Conservation (phyloP, 306 rosid genomes). For the Calophaca sinica region DNA sequence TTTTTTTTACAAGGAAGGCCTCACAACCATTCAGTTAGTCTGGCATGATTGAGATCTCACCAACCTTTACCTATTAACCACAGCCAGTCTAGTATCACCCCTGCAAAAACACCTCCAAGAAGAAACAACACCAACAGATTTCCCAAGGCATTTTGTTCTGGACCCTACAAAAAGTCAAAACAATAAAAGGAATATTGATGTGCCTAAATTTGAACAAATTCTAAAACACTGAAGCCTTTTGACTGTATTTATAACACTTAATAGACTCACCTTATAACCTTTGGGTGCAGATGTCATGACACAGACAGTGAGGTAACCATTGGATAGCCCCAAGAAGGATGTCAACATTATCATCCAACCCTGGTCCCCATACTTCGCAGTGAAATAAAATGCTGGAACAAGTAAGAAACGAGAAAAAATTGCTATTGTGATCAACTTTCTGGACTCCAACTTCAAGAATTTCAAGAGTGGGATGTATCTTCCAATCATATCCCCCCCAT, state of each 20-base stretch:
- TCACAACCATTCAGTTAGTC: background rate
- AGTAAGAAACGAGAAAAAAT: slow-evolving; percentile 73
- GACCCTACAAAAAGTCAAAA: slow-evolving; percentile 67
- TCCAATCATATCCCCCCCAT: slow-evolving; percentile 77
- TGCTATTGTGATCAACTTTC: slow-evolving; percentile 56
- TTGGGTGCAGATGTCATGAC: slow-evolving; percentile 90
- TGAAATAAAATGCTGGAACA: slow-evolving; percentile 86
- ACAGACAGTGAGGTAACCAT: slow-evolving; percentile 92
- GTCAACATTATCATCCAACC: slow-evolving; percentile 95
- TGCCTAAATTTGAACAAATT: background rate
- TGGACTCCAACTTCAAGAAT: slow-evolving; percentile 65
- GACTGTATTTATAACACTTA: background rate
- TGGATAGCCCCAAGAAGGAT: slow-evolving; percentile 79
- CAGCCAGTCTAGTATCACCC: slow-evolving; percentile 86
- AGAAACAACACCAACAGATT: slow-evolving; percentile 83
- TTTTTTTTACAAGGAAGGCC: background rate
- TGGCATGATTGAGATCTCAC: slow-evolving; percentile 53
- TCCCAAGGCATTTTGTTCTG: slow-evolving; percentile 97
- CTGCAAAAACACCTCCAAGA: slow-evolving; percentile 83
- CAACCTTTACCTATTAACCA: slow-evolving; percentile 95
- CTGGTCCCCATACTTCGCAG: slow-evolving; percentile 81
- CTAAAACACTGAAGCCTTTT: background rate
- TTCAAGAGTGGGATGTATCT: slow-evolving; percentile 78
- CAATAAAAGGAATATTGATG: background rate
- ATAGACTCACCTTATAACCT: slow-evolving; percentile 80